These are phyloP conservation scores for Rubus parviflorus DNA, from an alignment of 306 rosid genomes.

Conservation along the genomic window DNA sequence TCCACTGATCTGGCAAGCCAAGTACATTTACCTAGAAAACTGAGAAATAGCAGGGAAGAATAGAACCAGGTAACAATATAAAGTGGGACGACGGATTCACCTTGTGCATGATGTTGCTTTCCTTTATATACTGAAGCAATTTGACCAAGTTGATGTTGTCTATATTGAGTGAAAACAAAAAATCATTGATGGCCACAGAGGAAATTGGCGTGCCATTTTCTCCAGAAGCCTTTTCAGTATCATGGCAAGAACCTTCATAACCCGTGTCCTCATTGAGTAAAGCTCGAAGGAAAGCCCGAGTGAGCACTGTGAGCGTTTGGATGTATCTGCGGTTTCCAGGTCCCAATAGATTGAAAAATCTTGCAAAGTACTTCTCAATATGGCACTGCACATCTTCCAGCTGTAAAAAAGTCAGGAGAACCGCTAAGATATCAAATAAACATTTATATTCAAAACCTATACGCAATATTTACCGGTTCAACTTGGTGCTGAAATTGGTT, in stretches of 20 bases:
- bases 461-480: background rate
- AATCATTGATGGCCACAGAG: conserved; percentile 82
- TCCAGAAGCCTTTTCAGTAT: conserved; percentile 42
- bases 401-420: conserved; percentile 45
- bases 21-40: conserved; percentile 26
- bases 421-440: conserved; percentile 21
- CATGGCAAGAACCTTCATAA: conserved; percentile 31
- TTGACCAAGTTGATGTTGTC: conserved; percentile 92
- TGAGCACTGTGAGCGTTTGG: conserved; percentile 74
- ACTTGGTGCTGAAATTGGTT: conserved; percentile 4
- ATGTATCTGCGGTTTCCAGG: conserved; percentile 91
- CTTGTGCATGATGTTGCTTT: conserved; percentile 96
- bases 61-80: conserved; percentile 18
- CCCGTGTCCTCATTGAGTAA: conserved; percentile 45
- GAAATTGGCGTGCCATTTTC: conserved; percentile 43
- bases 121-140: conserved; percentile 72
- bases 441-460: conserved; percentile 16
- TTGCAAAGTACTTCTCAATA: conserved; percentile 66
- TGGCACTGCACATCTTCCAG: conserved; percentile 73
- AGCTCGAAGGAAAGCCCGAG: conserved; percentile 63
- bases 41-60: conserved; percentile 19
- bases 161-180: conserved; percentile 68
- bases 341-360: conserved; percentile 78
- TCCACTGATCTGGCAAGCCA: conserved; percentile 62
- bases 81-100: conserved; percentile 41